phyloP scores from a whole-genome alignment of 2,329 filamentous ascomycete genomes.

The Colletotrichum tropicale region DNA sequence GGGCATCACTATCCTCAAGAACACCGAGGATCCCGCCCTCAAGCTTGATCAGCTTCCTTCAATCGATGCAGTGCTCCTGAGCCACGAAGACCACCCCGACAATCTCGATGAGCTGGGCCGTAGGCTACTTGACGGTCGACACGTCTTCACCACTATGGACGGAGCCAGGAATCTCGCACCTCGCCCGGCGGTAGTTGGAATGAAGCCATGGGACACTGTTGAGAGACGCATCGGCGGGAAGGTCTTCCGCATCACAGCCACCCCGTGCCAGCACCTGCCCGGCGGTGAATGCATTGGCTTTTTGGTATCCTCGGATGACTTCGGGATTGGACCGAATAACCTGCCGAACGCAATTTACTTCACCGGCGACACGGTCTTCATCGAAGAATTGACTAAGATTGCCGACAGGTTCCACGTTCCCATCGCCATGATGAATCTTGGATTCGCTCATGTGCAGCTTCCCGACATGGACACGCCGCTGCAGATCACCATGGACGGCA shows the following conservation, averaged over 20 bases:
- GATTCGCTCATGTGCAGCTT: conserved; percentile 32
- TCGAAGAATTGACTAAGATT: conserved; percentile 41
- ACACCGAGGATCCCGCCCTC: conserved; percentile 36
- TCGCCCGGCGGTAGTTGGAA: conserved; percentile 42
- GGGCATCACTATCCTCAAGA: conserved; percentile 28
- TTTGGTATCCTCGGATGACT: conserved; percentile 37
- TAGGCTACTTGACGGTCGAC: conserved; percentile 46
- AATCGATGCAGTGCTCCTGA: conserved; percentile 53
- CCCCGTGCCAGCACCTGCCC: conserved; percentile 47
- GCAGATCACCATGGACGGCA: conserved; percentile 48
- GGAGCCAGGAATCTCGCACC: conserved; percentile 47
- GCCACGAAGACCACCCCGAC: conserved; percentile 55
- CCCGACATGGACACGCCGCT: conserved; percentile 29
- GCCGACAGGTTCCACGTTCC: conserved; percentile 37
- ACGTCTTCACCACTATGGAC: conserved; percentile 49
- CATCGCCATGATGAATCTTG: conserved; percentile 45
- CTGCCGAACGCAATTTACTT: conserved; percentile 52
- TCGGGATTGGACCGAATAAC: conserved; percentile 38
- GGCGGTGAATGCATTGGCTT: conserved; percentile 51
- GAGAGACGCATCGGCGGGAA: conserved; percentile 28
- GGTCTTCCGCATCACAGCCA: conserved; percentile 42
- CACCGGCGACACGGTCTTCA: conserved; percentile 53
- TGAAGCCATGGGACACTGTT: conserved; percentile 42
- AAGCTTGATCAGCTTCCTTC: conserved; percentile 40
- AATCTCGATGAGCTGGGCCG: conserved; percentile 53